Evolutionary conservation across 129 eudicot species (phyloP).

Genomic region (Flaveria bidentis): DNA sequence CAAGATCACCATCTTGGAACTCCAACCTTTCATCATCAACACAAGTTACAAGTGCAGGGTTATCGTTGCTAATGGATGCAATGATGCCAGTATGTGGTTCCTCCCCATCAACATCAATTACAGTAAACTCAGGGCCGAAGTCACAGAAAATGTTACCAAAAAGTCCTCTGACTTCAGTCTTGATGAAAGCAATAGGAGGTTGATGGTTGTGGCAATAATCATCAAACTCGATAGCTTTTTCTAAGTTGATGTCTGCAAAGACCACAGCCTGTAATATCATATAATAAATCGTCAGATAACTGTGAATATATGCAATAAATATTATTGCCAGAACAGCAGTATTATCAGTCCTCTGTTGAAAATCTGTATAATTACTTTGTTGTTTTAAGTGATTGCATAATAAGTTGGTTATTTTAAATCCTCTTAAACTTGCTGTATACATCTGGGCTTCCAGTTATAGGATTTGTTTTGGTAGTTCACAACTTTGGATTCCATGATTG

Average conservation of each 20-base stretch:
- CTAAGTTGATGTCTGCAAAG: conserved; percentile 65
- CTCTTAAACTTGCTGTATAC: background rate
- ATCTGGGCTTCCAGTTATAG: background rate
- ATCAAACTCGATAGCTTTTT: conserved; percentile 63
- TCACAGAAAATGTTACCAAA: conserved; percentile 85
- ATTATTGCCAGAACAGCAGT: background rate
- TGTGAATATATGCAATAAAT: background rate
- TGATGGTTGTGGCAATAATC: conserved; percentile 82
- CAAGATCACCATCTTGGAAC: conserved; percentile 94
- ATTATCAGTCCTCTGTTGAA: background rate
- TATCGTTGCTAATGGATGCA: conserved; percentile 83
- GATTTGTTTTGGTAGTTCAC: background rate
- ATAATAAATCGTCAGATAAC: conserved; percentile 5
- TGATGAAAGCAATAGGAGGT: conserved; percentile 77
- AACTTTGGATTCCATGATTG: background rate
- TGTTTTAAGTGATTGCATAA: background rate
- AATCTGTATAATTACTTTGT: background rate
- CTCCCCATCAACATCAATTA: conserved; percentile 85
- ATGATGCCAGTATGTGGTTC: conserved; percentile 90
- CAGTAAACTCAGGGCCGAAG: conserved; percentile 87
- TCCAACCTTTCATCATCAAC: conserved; percentile 94
- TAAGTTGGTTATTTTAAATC: background rate
- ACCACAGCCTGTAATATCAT: conserved; percentile 81
- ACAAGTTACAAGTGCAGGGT: conserved; percentile 80
- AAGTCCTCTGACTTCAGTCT: conserved; percentile 83